Base-by-base conservation (phyloP, 768 basidiomycete species). In the Sporobolomyces phaffii region DNA sequence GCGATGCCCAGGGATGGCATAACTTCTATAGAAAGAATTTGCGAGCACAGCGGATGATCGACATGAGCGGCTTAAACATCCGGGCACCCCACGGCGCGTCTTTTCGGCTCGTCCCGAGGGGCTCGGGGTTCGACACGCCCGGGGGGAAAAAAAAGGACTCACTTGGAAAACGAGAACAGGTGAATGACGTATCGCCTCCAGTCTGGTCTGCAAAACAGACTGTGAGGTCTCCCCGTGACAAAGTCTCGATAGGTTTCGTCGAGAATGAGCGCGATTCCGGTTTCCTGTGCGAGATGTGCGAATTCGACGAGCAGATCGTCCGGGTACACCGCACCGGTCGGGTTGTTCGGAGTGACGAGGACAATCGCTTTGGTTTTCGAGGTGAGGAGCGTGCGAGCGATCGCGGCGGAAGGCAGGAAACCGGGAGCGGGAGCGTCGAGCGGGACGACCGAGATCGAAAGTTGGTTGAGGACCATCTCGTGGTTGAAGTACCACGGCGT, bases 161-260 rank as follows among this genome's bases (percentile, higher is more conserved):
- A 70, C 64, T 72, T 72, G 17, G 71, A 72, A 38, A 68, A 73
- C 2, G 73, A 74, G 57, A 73, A 73, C 29, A 75, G 36, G 29
- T 70, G 70, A 10, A 75, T 53, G n/a, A 75, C 40, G 40, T 58
- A 65, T 50, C 31, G 47, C 28, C 31, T 47, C 65, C 56, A 54
- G 17, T 43, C 36, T 40, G 56, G 58, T 61, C 58, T 31, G 18
- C 52, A 38, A 31, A 88, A 88, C 24, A 87, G 79, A 38, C 70
- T 65, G 73, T 88, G 87, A 0, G 87, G 84, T n/a, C 79, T 77
- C 72, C 7, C 77, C 8, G 77, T 73, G 47, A 86, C 78, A 73
- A 91, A 90, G 75, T 91, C 89, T 17, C 89, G 83, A 77, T 93
- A 93, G 1, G 90, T 91, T 78, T 91, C 89, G 77, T 93, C 90